Evolutionary conservation across 2,329 filamentous ascomycete genomes (phyloP), one percentile per base, ranked within the genome.

Genomic region (Aspergillus pseudonomiae): DNA sequence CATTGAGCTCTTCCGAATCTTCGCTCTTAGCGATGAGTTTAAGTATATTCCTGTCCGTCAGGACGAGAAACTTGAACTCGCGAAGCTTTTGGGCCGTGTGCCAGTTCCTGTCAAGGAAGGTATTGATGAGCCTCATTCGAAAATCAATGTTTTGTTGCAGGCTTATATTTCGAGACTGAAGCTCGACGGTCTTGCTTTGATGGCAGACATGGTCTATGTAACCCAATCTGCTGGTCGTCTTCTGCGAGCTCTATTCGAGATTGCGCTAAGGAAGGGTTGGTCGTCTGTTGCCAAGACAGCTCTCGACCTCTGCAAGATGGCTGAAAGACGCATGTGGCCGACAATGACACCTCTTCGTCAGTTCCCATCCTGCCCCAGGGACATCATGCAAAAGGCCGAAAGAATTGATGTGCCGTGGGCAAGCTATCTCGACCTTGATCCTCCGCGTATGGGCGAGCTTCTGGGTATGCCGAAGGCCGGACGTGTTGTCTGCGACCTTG

Each of bases 241-340:
- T 70, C 83, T 99, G 53, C 89, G 95, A 62, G 95, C 95, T 0
- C 90, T 99, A 57, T 99, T 98, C 69, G 96, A 99, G 80, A 98
- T 99, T 60, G 91, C 92, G n/a, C 81, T 99, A 68, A 96, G 94
- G 81, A 97, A 97, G 79, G 94, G 94, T 39, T 99, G 94, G 94
- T 89, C 95, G 0, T 90, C 89, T 19, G 95, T 98, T 4, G 92
- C 95, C 10, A 97, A 95, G 81, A 93, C 91, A 66, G 94, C 95
- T 0, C 83, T 99, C 48, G 92, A 97, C 71, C 85, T 99, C 59
- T 99, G 96, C 82, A 99, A 99, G 82, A 98, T 97, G 93, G 95
- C 94, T 0, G 95, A 99, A 82, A 97, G 97, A 84, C 88, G 96
- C 57, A 99, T 99, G 96, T 99, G 95, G 95, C 94, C 94, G 16